A percentile compares a stretch with the other conserved stretches of the same genome.
phyloP scores from a whole-genome alignment of 2,329 filamentous ascomycete species.

The Epichloe glyceriae region DNA sequence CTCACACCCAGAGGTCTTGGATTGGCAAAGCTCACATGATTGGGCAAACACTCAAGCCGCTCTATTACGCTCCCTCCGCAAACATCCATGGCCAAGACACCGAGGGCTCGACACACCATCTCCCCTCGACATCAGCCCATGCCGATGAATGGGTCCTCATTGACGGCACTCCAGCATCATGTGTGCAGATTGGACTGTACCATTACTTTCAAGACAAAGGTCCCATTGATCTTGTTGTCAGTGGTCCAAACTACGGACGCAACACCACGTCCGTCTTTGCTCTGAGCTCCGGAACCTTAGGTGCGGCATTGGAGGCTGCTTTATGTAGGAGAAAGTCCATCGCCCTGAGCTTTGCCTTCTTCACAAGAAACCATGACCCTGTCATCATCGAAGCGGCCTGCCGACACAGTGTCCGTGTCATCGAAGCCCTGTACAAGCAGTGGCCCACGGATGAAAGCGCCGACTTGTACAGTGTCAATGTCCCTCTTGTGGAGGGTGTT shows the following conservation, averaged over 20 bases:
- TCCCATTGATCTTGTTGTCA: constrained; percentile 63
- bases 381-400: constrained; percentile 67
- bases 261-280: constrained; percentile 74
- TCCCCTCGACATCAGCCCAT: constrained; percentile 37
- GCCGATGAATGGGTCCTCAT: constrained; percentile 72
- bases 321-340: constrained; percentile 58
- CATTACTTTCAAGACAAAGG: constrained; percentile 64
- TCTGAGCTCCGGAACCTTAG: constrained; percentile 64
- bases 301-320: constrained; percentile 65
- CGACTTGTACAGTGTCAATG: constrained; percentile 84
- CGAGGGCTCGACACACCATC: constrained; percentile 53
- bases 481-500: constrained; percentile 70
- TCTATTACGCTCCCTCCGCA: constrained; percentile 60
- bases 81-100: constrained; percentile 27
- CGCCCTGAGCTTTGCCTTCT: constrained; percentile 84
- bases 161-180: constrained; percentile 69
- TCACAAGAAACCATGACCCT: constrained; percentile 70
- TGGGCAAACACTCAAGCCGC: constrained; percentile 70
- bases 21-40: constrained; percentile 98
- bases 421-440: constrained; percentile 64
- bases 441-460: constrained; percentile 55
- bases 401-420: constrained; percentile 58
- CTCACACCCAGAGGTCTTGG: constrained; percentile 88
- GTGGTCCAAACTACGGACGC: constrained; percentile 70
- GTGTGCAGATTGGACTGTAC: constrained; percentile 69